A percentile compares a stretch with the other conserved stretches of the same genome.
Evolutionary conservation across 495 filamentous ascomycete genomes (phyloP).

Genomic region (Staphylotrichum tortipilum): DNA sequence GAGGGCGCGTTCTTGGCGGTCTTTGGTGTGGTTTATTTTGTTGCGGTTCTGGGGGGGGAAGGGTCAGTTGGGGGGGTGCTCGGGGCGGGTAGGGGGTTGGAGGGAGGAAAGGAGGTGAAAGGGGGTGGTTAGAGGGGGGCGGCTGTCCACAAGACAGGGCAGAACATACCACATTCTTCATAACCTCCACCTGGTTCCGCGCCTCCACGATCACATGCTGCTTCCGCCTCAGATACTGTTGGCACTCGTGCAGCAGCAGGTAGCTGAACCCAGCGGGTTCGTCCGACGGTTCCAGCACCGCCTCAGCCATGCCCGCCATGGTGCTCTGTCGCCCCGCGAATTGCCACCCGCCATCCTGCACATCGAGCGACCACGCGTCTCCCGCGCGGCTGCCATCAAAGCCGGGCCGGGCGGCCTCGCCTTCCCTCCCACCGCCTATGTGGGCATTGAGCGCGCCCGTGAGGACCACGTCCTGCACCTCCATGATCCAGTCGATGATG

Average conservation of each 20-base stretch:
- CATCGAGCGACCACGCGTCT: too few relatives aligned
- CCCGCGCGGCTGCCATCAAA: too few relatives aligned
- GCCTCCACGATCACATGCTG: not conserved
- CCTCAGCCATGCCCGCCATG: not conserved
- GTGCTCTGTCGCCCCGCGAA: not conserved
- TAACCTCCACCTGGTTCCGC: too few relatives aligned
- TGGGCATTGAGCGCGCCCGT: conserved; percentile 5
- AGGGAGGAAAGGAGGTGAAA: not conserved
- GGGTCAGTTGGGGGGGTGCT: not conserved
- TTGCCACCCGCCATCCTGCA: too few relatives aligned
- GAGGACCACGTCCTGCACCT: conserved; percentile 17
- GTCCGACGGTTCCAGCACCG: not conserved
- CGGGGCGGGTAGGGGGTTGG: not conserved
- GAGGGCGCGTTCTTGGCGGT: conserved; percentile 40
- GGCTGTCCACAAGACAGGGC: too few relatives aligned
- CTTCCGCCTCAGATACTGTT: not conserved
- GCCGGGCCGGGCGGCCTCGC: too few relatives aligned
- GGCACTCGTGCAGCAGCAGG: not conserved
- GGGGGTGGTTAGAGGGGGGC: too few relatives aligned
- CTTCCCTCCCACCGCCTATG: too few relatives aligned
- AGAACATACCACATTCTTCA: too few relatives aligned
- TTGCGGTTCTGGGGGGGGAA: conserved; percentile 20
- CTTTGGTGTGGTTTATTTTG: conserved; percentile 31
- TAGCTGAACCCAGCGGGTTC: not conserved
- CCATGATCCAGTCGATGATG: conserved; percentile 24